phyloP scores from a whole-genome alignment of 2,329 filamentous ascomycete species.

The Xylaria sp. region DNA sequence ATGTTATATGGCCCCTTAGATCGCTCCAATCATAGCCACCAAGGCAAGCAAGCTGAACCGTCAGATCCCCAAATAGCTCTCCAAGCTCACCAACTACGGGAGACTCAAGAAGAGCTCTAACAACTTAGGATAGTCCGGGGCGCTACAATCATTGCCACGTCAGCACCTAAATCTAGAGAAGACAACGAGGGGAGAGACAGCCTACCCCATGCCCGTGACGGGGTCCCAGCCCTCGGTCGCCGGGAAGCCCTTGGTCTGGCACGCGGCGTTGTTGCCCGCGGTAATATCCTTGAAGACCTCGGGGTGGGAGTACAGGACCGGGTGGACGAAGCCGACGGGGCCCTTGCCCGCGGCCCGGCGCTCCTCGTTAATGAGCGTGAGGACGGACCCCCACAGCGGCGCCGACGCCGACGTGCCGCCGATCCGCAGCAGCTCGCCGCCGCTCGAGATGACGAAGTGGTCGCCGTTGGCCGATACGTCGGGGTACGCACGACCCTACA shows the following conservation, averaged over 20 bases:
- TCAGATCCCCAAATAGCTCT: not conserved
- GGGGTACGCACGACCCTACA: slow-evolving; percentile 53
- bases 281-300: slow-evolving; percentile 45
- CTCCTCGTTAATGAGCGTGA: slow-evolving; percentile 56
- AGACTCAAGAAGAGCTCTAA: slow-evolving; percentile 38
- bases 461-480: slow-evolving; percentile 51
- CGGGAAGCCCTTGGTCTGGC: slow-evolving; percentile 45
- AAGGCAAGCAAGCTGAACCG: no score
- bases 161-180: slow-evolving; percentile 1
- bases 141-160: slow-evolving; percentile 25
- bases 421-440: slow-evolving; percentile 41
- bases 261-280: slow-evolving; percentile 42
- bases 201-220: slow-evolving; percentile 41
- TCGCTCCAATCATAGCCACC: no score
- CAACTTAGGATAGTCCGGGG: slow-evolving; percentile 39
- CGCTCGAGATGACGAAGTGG: slow-evolving; percentile 38
- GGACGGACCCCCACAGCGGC: slow-evolving; percentile 50
- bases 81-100: slow-evolving; percentile 21
- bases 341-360: slow-evolving; percentile 48
- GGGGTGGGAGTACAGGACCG: slow-evolving; percentile 50
- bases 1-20: not conserved
- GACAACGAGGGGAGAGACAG: not conserved
- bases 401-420: slow-evolving; percentile 55
- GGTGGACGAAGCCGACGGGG: slow-evolving; percentile 56
- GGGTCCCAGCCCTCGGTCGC: slow-evolving; percentile 47